Conservation (phyloP, 768 basidiomycete species). For the Lentinula boryana region DNA sequence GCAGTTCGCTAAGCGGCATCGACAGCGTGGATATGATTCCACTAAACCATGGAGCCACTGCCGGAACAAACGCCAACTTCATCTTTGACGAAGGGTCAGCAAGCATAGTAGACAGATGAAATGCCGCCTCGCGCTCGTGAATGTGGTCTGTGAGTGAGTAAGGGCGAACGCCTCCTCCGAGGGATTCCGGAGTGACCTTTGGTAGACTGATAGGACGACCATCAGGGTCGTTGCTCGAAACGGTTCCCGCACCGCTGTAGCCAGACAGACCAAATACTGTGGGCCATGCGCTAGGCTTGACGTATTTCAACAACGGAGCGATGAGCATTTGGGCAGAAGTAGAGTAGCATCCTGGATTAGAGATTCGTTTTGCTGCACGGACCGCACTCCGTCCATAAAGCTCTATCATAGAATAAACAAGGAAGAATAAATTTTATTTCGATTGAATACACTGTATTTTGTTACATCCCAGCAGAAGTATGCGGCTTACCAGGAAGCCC, state of each 20-base stretch:
- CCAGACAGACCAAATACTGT: slow-evolving; percentile 93
- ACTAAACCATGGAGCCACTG: slow-evolving; percentile 91
- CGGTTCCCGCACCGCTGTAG: slow-evolving; percentile 92
- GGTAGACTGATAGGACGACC: slow-evolving; percentile 72
- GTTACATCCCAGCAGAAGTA: slow-evolving; percentile 33
- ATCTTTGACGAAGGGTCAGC: slow-evolving; percentile 25
- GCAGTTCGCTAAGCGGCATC: slow-evolving; percentile 63
- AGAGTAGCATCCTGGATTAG: slow-evolving; percentile 97
- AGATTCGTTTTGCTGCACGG: slow-evolving; percentile 73
- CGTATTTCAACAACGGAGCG: slow-evolving; percentile 77
- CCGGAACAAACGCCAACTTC: slow-evolving; percentile 80
- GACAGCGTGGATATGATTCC: slow-evolving; percentile 88
- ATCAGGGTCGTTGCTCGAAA: slow-evolving; percentile 58
- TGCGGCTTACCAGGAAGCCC: slow-evolving; percentile 91
- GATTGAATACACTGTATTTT: slow-evolving; percentile 18
- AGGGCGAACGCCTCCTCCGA: slow-evolving; percentile 71
- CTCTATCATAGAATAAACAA: slow-evolving; percentile 41
- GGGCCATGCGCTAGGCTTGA: slow-evolving; percentile 57
- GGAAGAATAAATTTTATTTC: slow-evolving; percentile 20
- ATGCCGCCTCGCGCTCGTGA: slow-evolving; percentile 92
- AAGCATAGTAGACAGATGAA: slow-evolving; percentile 69
- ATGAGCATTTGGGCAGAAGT: slow-evolving; percentile 89
- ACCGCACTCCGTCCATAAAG: slow-evolving; percentile 74
- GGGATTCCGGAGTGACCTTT: slow-evolving; percentile 74
- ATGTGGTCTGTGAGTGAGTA: slow-evolving; percentile 97